These are phyloP conservation scores for Ganoderma resinaceum DNA, from an alignment of 1,284 basidiomycete species.

Conservation along the genomic window DNA sequence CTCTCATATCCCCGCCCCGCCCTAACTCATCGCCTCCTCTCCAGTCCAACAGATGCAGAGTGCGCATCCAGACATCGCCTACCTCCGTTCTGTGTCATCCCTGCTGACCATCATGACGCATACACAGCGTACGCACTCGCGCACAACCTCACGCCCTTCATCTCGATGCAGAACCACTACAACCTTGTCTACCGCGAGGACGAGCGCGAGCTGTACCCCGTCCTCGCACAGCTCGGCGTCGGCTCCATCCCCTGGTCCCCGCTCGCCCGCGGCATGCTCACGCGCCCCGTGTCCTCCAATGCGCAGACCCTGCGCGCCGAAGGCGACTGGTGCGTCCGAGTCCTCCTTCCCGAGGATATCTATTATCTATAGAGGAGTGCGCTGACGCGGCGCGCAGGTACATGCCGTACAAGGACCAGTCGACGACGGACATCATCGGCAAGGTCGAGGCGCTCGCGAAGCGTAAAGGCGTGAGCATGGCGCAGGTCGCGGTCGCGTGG, in stretches of 20 bases:
- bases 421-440: neutral
- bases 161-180: constrained; percentile 56
- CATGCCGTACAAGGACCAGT: neutral
- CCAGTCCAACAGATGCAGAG: constrained; percentile 42
- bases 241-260: constrained; percentile 12
- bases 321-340: neutral
- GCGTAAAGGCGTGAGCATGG: neutral
- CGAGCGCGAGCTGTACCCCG: constrained; percentile 9
- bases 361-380: too few relatives aligned
- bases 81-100: neutral
- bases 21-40: neutral
- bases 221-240: neutral
- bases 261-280: constrained; percentile 7
- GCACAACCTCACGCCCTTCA: constrained; percentile 54
- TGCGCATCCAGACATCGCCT: neutral
- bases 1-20: neutral
- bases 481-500: neutral
- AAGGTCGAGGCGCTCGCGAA: neutral
- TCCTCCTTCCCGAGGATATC: constrained; percentile 32
- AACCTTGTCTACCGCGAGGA: constrained; percentile 11
- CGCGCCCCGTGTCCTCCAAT: neutral
- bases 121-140: constrained; percentile 39
- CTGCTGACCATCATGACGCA: neutral
- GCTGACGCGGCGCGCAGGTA: neutral
- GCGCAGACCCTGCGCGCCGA: neutral